These are phyloP conservation scores for Lanmaoa rubissima DNA, from an alignment of 768 basidiomycete species.

Conservation along the genomic window DNA sequence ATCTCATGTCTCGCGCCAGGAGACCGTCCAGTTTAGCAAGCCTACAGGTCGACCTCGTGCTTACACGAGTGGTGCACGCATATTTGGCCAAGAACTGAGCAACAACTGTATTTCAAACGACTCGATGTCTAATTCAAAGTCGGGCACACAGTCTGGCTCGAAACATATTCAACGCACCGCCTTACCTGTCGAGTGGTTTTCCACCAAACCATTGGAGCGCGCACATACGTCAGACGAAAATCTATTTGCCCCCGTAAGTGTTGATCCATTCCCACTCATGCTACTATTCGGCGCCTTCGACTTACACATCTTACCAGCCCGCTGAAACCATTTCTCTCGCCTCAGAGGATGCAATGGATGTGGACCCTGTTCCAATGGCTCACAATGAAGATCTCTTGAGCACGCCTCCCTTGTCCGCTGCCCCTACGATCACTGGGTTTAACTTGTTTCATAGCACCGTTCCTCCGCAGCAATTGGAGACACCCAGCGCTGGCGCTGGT, in stretches of 20 bases:
- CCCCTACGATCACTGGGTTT: slow-evolving; percentile 53
- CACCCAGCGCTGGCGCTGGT: slow-evolving; percentile 39
- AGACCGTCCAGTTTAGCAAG: slow-evolving; percentile 30
- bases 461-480: slow-evolving; percentile 49
- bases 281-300: not conserved
- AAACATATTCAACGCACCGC: slow-evolving; percentile 63
- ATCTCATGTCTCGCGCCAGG: slow-evolving; percentile 27
- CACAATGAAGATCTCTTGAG: slow-evolving; percentile 33
- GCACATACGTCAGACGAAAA: slow-evolving; percentile 26
- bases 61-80: slow-evolving; percentile 59
- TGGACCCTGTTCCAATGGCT: slow-evolving; percentile 55
- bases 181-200: slow-evolving; percentile 62
- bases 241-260: slow-evolving; percentile 30
- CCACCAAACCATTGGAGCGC: slow-evolving; percentile 21
- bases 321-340: slow-evolving; percentile 41
- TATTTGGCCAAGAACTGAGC: slow-evolving; percentile 75
- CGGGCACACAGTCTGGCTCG: slow-evolving; percentile 37
- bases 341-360: slow-evolving; percentile 74
- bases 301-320: slow-evolving; percentile 30
- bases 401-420: slow-evolving; percentile 46
- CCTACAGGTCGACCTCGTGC: slow-evolving; percentile 55
- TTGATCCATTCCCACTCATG: slow-evolving; percentile 1
- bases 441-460: slow-evolving; percentile 59
- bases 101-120: slow-evolving; percentile 44
- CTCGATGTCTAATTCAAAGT: slow-evolving; percentile 26